Evolutionary conservation across 2,329 filamentous ascomycete species (phyloP).

Genomic region (Apiospora aurea): DNA sequence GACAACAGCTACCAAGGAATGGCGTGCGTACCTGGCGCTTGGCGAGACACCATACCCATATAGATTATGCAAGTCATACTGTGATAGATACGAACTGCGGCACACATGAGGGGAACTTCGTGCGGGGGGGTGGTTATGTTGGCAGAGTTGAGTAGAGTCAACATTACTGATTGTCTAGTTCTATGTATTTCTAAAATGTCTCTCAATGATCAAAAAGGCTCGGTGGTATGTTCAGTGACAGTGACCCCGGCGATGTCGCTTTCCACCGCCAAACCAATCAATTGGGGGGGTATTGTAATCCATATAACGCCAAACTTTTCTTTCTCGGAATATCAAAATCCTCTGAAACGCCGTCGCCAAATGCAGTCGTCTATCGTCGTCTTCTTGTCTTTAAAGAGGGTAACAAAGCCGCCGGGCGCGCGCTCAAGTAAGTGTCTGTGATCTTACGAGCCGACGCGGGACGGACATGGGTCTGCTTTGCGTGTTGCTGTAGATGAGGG

Average conservation of each 20-base stretch:
- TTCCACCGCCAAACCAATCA: slow-evolving; percentile 4
- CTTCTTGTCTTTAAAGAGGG: not conserved
- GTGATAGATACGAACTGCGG: not conserved
- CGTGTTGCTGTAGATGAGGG: not conserved
- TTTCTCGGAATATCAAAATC: slow-evolving; percentile 22
- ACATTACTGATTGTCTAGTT: slow-evolving; percentile 26
- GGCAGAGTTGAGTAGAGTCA: slow-evolving; percentile 23
- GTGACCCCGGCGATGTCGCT: not conserved
- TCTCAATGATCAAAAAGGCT: not conserved
- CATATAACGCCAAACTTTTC: slow-evolving; percentile 18
- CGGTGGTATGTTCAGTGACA: slow-evolving; percentile 10
- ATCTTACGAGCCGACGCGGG: not conserved
- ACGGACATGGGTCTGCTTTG: not conserved
- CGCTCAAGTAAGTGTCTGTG: not conserved
- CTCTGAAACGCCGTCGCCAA: slow-evolving; percentile 23
- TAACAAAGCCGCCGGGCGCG: not conserved
- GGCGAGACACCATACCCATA: not conserved
- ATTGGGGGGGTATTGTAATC: slow-evolving; percentile 18
- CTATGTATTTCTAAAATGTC: slow-evolving; percentile 25
- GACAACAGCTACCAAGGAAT: not conserved
- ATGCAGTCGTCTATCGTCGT: slow-evolving; percentile 24
- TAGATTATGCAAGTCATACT: not conserved
- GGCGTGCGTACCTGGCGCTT: not conserved
- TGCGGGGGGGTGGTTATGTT: too few relatives aligned
- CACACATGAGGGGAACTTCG: not conserved